phyloP scores from a whole-genome alignment of 345 rosid genomes.

The Tarenaya hassleriana region DNA sequence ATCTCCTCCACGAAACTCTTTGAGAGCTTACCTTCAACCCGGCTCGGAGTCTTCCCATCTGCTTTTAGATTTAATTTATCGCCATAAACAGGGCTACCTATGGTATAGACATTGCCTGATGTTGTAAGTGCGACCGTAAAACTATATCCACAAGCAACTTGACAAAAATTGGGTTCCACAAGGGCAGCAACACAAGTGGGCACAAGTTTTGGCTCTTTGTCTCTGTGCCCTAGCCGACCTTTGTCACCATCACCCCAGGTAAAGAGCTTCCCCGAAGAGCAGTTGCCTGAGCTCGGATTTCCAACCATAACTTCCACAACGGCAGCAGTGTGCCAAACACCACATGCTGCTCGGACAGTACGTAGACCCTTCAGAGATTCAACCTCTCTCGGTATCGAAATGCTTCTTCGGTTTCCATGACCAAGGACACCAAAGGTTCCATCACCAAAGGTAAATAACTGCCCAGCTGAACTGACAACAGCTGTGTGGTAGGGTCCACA shows the following conservation, averaged over 20 bases:
- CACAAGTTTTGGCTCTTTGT: slow-evolving; percentile 47
- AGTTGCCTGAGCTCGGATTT: slow-evolving; percentile 35
- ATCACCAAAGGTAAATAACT: slow-evolving; percentile 89
- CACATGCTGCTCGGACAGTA: slow-evolving; percentile 70
- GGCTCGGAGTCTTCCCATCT: slow-evolving; percentile 45
- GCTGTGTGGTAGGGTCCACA: slow-evolving; percentile 95
- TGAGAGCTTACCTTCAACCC: slow-evolving; percentile 52
- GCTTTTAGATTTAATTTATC: slow-evolving; percentile 62
- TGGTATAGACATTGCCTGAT: slow-evolving; percentile 67
- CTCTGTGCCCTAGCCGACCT: slow-evolving; percentile 75
- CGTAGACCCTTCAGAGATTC: slow-evolving; percentile 51
- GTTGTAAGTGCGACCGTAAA: slow-evolving; percentile 67
- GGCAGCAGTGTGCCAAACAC: slow-evolving; percentile 93
- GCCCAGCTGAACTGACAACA: slow-evolving; percentile 58
- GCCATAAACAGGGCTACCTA: slow-evolving; percentile 68
- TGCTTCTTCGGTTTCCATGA: slow-evolving; percentile 62
- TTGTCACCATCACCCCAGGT: slow-evolving; percentile 91
- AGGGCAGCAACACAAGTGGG: slow-evolving; percentile 48
- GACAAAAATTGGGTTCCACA: slow-evolving; percentile 40
- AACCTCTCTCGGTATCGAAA: slow-evolving; percentile 63
- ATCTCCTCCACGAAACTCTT: slow-evolving; percentile 55
- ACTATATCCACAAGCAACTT: slow-evolving; percentile 64
- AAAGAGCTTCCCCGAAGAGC: slow-evolving; percentile 48
- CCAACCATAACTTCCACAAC: slow-evolving; percentile 49
- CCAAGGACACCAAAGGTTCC: slow-evolving; percentile 90